Evolutionary conservation across 2,329 filamentous ascomycete genomes (phyloP), one percentile per base, ranked within the genome.

Genomic region (Fusarium sublunatum): DNA sequence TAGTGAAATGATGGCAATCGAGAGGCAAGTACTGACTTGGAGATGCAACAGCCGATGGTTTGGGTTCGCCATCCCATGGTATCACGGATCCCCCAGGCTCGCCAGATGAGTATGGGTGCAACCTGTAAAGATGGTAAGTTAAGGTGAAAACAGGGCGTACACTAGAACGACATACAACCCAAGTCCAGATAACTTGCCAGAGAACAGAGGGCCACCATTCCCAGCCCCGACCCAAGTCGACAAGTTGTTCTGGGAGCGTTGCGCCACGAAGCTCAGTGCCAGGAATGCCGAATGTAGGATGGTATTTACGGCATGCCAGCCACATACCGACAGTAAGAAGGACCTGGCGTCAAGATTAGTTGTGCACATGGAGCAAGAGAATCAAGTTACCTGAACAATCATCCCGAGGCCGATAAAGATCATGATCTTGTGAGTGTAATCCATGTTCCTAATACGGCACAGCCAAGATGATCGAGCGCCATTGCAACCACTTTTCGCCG

Each of bases 11-110:
- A 19, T 31, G n/a, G 11, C 0, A 6, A 9, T 5, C 7, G 2
- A 5, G 22, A 29, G 12, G 11, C 15, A 12, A 36, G 26, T 19
- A 72, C 76, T 52, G 58, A 81, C 78, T 75, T 77, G 31, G 79
- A 76, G 50, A 82, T 62, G 42, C 77, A 77, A 67, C 80, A 83
- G 10, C 72, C 75, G 35, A 86, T 83, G 11, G 86, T 90, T 70
- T 89, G 87, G 3, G 83, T 68, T 7, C 86, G 80, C 88, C 88
- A 90, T 45, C 86, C 83, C 62, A 88, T 83, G 2, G 86, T 86
- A 65, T 90, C 88, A 28, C 79, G 79, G 59, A 90, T 87, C n/a
- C 80, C 76, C 28, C 86, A 81, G 36, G 87, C 84, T 63, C 82
- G 81, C 80, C 83, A 89, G 3, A 90, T 77, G 46, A 88, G 76